Evolutionary conservation across 805 yeast genomes (phyloP).

Genomic region (Maudiozyma saulgeensis): DNA sequence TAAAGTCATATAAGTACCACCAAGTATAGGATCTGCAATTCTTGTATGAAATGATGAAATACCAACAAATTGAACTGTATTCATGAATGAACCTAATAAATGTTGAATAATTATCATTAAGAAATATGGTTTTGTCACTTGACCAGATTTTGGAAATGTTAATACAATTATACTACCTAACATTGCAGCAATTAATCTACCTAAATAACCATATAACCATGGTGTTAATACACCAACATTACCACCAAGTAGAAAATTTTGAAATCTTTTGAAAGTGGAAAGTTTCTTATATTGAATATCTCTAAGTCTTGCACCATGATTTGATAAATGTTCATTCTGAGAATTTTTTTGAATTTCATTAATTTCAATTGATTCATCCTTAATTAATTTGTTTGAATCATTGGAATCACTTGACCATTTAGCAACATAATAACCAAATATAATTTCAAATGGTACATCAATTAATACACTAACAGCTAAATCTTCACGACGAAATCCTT

Average conservation of each 20-base stretch:
- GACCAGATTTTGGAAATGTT: conserved; percentile 53
- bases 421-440: conserved; percentile 93
- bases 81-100: conserved; percentile 79
- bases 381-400: background rate
- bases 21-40: conserved; percentile 90
- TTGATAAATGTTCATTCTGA: background rate
- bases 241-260: conserved; percentile 21
- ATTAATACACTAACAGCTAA: conserved; percentile 84
- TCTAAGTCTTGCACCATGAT: conserved; percentile 4
- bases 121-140: conserved; percentile 45
- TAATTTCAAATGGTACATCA: conserved; percentile 91
- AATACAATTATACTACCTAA: conserved; percentile 67
- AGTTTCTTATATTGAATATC: conserved; percentile 3
- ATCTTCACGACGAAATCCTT: conserved; percentile 89
- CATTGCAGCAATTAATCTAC: conserved; percentile 66
- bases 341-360: no score
- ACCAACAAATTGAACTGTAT: conserved; percentile 90
- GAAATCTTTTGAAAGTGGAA: conserved; percentile 14
- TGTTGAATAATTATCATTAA: conserved; percentile 72
- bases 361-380: background rate
- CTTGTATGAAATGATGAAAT: conserved; percentile 91
- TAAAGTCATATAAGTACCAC: conserved; percentile 97
- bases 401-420: conserved; percentile 71
- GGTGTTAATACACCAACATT: conserved; percentile 61
- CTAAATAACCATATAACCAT: conserved; percentile 82